Percentiles rank a stretch among this genome's conserved stretches.
phyloP scores from a whole-genome alignment of 352 stramenopile genomes.

The Phytopythium mirpurense region DNA sequence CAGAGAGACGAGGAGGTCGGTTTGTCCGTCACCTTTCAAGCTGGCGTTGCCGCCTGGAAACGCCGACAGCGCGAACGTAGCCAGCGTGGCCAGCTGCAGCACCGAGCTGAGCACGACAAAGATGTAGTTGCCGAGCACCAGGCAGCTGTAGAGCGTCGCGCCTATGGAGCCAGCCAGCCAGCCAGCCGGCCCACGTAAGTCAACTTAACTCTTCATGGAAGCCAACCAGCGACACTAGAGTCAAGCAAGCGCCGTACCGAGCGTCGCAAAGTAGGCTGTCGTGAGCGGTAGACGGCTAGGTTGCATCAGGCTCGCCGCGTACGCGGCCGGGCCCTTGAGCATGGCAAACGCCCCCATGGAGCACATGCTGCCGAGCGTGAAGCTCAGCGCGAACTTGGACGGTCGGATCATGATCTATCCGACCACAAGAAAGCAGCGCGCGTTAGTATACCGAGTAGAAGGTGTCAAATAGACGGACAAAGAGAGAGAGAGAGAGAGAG shows the following conservation, averaged over 20 bases:
- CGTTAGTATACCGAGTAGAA: not conserved
- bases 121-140: constrained; percentile 80
- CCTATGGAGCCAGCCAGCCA: constrained; percentile 12
- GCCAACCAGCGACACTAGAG: no score
- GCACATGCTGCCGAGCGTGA: constrained; percentile 76
- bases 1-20: not conserved
- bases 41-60: constrained; percentile 59
- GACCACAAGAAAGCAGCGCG: constrained; percentile 6
- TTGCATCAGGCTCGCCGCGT: constrained; percentile 52
- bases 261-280: constrained; percentile 58
- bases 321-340: constrained; percentile 62
- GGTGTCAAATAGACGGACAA: not conserved
- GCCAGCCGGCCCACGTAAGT: not conserved
- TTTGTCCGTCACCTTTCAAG: constrained; percentile 48
- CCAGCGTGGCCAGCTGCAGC: constrained; percentile 53
- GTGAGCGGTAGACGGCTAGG: constrained; percentile 61
- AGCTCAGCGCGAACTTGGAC: constrained; percentile 81
- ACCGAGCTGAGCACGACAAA: constrained; percentile 78
- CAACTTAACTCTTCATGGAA: no score
- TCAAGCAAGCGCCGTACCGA: constrained; percentile 51
- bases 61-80: constrained; percentile 47
- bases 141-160: constrained; percentile 73
- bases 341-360: constrained; percentile 73
- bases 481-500: constrained; percentile 19
- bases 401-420: constrained; percentile 57